Evolutionary conservation across 805 yeast genomes (phyloP), one percentile per base, ranked within the genome.

Genomic region (Starmerella stellata): DNA sequence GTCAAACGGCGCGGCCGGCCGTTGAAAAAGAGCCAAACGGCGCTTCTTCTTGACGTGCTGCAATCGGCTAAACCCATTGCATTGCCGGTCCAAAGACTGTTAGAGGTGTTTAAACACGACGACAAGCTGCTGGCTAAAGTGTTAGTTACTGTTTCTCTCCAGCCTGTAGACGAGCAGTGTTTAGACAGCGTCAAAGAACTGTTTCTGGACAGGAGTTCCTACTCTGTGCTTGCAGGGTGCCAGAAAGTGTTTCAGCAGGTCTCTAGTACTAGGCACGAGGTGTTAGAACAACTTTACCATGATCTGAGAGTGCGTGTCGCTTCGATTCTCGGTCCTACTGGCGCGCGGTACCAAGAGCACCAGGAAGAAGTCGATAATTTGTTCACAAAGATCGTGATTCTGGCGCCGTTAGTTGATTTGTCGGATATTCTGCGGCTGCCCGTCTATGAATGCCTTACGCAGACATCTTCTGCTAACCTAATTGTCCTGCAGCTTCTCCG

Each of bases 251-350:
- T 44, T 11, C 21, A 30, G 1, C 21, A 18, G 4, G 45, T 47
- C 1, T 38, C 18, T 15, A 5, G 37, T 4, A 14, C 17, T 4
- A 31, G 43, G 4, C n/a, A 5, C 5, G 41, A 16, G 5, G 17
- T 36, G 3, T 25, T 37, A 4, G 18, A 20, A 7, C 40, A 44
- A 11, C 11, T 44, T 3, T 38, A 40, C 24, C 47, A 44, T 5
- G 47, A 45, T 15, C 21, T 38, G 20, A 35, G 48, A 1, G 13
- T 44, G 8, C n/a, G 15, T n/a, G 33, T 44, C n/a, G 48, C 48
- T 2, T 21, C 36, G 5, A 24, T 40, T 8, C 37, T 45, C 7
- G 48, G 48, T 3, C 43, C 48, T 4, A 25, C 41, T 4, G 47
- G 47, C 4, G 17, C 15, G 8, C 21, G 21, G 5, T 13, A 14